Evolutionary conservation across 768 basidiomycete species (phyloP).

Genomic region (Boletus speciosus): DNA sequence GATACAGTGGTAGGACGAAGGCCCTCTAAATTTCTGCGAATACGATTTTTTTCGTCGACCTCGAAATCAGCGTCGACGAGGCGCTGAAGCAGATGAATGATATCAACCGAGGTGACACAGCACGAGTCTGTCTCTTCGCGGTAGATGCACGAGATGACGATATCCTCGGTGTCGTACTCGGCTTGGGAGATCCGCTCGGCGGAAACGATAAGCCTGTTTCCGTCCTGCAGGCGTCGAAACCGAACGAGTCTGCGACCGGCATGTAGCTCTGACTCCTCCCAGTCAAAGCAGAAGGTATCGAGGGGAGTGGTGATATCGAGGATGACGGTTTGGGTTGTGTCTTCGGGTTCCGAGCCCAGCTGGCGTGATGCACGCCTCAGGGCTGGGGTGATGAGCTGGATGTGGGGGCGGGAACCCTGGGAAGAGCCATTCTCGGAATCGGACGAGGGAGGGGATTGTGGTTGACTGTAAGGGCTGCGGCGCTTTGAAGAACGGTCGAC

Average conservation of each 20-base stretch:
- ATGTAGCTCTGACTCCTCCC: slow-evolving; percentile 63
- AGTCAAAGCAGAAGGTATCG: slow-evolving; percentile 50
- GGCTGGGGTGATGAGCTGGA: slow-evolving; percentile 7
- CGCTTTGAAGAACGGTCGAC: slow-evolving; percentile 33
- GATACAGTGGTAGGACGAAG: slow-evolving; percentile 88
- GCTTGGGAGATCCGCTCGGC: slow-evolving; percentile 73
- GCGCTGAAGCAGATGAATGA: slow-evolving; percentile 87
- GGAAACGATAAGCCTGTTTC: slow-evolving; percentile 69
- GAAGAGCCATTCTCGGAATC: slow-evolving; percentile 35
- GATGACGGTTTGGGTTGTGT: slow-evolving; percentile 49
- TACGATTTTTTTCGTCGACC: slow-evolving; percentile 96
- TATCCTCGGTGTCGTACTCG: slow-evolving; percentile 69
- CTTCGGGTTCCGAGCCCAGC: slow-evolving; percentile 34
- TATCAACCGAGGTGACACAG: slow-evolving; percentile 93
- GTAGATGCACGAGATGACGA: slow-evolving; percentile 94
- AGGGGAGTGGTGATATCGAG: slow-evolving; percentile 62
- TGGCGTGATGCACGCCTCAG: slow-evolving; percentile 25
- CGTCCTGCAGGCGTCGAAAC: slow-evolving; percentile 77
- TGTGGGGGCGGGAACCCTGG: slow-evolving; percentile 18
- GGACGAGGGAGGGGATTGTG: slow-evolving; percentile 41
- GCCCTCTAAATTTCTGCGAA: slow-evolving; percentile 90
- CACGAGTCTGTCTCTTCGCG: slow-evolving; percentile 71
- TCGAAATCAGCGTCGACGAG: slow-evolving; percentile 72
- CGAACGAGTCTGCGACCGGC: slow-evolving; percentile 81
- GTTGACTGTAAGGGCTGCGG: slow-evolving; percentile 37